phyloP scores from a whole-genome alignment of 2,329 filamentous ascomycete genomes.

The Beauveria sp. region DNA sequence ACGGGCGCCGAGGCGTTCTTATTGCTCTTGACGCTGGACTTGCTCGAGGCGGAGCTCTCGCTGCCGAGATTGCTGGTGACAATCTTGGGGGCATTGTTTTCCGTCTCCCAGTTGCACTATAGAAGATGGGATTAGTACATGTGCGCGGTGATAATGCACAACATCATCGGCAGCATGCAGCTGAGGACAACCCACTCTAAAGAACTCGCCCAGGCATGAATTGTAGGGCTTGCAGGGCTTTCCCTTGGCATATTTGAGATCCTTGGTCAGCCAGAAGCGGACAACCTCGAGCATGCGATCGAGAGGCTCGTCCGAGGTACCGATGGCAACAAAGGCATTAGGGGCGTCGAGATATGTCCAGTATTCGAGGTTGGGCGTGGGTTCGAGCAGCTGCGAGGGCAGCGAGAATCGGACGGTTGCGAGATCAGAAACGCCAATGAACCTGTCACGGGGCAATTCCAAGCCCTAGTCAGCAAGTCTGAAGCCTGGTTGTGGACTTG shows the following conservation, averaged over 20 bases:
- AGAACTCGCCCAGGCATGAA: conserved; percentile 93
- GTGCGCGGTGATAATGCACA: neutral
- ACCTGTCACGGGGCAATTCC: conserved; percentile 46
- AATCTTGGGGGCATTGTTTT: conserved; percentile 66
- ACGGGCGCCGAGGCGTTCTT: conserved; percentile 41
- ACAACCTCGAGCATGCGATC: conserved; percentile 93
- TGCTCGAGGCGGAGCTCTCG: conserved; percentile 40
- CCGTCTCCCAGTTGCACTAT: conserved; percentile 91
- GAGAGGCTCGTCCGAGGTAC: conserved; percentile 82
- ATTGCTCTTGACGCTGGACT: conserved; percentile 29
- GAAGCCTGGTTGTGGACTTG: neutral
- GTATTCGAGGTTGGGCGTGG: conserved; percentile 95
- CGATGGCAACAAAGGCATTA: conserved; percentile 76
- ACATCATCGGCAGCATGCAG: neutral
- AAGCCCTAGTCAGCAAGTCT: conserved; percentile 20
- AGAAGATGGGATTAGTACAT: neutral
- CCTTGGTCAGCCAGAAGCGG: conserved; percentile 98
- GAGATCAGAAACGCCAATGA: conserved; percentile 93
- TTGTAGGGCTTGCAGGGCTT: conserved; percentile 99
- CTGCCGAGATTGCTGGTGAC: conserved; percentile 36
- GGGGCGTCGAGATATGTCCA: conserved; percentile 97
- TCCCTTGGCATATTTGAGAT: conserved; percentile 97
- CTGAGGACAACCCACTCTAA: conserved; percentile 55
- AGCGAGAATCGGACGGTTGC: conserved; percentile 93
- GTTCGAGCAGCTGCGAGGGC: conserved; percentile 90